A percentile compares a stretch with the other conserved stretches of the same genome.
phyloP scores from a whole-genome alignment of 495 filamentous ascomycete genomes.

The Neurospora sp. region DNA sequence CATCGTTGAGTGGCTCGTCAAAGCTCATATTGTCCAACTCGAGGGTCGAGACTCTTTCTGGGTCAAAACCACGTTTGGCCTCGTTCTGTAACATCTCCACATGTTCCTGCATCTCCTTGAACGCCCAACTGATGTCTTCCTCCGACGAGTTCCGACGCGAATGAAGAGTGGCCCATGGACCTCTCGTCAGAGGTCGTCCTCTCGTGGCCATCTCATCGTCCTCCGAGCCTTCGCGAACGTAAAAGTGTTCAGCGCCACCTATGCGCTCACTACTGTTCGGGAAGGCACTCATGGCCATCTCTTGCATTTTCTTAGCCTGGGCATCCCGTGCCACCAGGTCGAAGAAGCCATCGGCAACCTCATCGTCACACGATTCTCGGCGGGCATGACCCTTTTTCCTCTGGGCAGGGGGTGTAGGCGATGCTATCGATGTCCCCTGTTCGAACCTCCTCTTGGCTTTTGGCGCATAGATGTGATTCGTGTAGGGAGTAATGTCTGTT shows the following conservation, averaged over 20 bases:
- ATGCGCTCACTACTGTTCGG: slow-evolving; percentile 35
- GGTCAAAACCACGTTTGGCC: neutral
- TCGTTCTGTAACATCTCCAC: slow-evolving; percentile 22
- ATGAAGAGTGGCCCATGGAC: slow-evolving; percentile 23
- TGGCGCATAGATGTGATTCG: slow-evolving; percentile 45
- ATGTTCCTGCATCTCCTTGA: slow-evolving; percentile 43
- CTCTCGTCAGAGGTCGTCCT: slow-evolving; percentile 24
- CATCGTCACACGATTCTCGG: slow-evolving; percentile 56
- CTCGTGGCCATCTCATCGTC: slow-evolving; percentile 23
- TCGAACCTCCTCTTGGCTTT: slow-evolving; percentile 26
- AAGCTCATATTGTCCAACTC: slow-evolving; percentile 35
- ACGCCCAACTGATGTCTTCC: slow-evolving; percentile 38
- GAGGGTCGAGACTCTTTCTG: slow-evolving; percentile 22
- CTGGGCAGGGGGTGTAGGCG: neutral
- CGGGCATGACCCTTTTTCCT: slow-evolving; percentile 22
- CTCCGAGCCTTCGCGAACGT: slow-evolving; percentile 43
- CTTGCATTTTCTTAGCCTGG: slow-evolving; percentile 49
- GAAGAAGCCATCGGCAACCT: slow-evolving; percentile 63
- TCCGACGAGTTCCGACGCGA: slow-evolving; percentile 35
- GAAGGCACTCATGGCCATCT: slow-evolving; percentile 39
- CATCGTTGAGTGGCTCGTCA: slow-evolving; percentile 31
- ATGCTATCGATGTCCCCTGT: slow-evolving; percentile 16
- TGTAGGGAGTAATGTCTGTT: slow-evolving; percentile 49
- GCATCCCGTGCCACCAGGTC: slow-evolving; percentile 66
- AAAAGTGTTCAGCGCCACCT: slow-evolving; percentile 45